These are phyloP conservation scores for Globisporangium paddicum DNA, from an alignment of 352 stramenopile genomes.

Conservation along the genomic window DNA sequence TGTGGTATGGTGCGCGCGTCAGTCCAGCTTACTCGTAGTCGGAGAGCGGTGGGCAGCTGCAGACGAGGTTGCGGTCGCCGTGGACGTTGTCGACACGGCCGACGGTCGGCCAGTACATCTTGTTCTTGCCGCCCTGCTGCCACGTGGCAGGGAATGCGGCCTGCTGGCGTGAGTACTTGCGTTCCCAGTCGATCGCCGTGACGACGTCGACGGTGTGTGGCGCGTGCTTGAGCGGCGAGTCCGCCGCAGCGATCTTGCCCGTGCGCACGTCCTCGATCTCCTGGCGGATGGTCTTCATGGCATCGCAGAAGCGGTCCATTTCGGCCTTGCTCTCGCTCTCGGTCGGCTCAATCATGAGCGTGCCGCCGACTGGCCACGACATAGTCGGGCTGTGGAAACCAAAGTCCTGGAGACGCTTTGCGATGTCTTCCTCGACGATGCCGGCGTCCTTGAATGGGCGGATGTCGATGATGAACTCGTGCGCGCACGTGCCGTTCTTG, in stretches of 20 bases:
- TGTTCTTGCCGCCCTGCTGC: constrained; percentile 88
- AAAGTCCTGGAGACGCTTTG: constrained; percentile 99
- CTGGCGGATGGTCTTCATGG: constrained; percentile 94
- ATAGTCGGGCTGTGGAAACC: constrained; percentile 99
- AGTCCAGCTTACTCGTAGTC: constrained; percentile 80
- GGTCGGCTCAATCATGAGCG: constrained; percentile 99
- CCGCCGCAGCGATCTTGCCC: constrained; percentile 87
- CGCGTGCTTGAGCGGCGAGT: constrained; percentile 96
- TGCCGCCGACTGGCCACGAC: constrained; percentile 98
- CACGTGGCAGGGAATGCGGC: constrained; percentile 95
- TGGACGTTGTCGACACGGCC: constrained; percentile 98
- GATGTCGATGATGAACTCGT: constrained; percentile 99
- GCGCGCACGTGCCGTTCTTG: constrained; percentile 96
- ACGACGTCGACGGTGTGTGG: constrained; percentile 97
- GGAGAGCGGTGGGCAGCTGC: constrained; percentile 96
- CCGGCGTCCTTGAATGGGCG: constrained; percentile 94
- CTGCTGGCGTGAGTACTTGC: constrained; percentile 91
- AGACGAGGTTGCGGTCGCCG: constrained; percentile 98
- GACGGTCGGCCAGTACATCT: constrained; percentile 98
- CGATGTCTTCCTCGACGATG: constrained; percentile 97
- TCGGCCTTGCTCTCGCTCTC: constrained; percentile 98
- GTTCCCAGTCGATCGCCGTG: constrained; percentile 92
- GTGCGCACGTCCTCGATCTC: constrained; percentile 97
- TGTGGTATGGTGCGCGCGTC: background rate
- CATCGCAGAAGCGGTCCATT: constrained; percentile 97